phyloP scores from a whole-genome alignment of 768 basidiomycete species.

The Auricularia heimuer region DNA sequence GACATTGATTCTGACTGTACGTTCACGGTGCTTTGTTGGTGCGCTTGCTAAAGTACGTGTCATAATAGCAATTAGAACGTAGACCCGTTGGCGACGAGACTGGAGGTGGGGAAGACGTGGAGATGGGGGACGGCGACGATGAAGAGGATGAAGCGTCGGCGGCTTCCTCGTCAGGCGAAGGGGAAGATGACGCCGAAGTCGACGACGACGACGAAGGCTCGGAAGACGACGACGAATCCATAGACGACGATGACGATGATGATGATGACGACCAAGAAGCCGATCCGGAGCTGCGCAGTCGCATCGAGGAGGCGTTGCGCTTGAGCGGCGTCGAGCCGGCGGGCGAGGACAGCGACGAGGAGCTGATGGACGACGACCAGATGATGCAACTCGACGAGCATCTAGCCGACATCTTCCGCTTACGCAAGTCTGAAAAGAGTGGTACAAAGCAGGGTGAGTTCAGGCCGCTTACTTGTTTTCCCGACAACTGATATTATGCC shows the following conservation, averaged over 20 bases:
- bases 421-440: constrained; percentile 51
- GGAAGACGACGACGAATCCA: constrained; percentile 38
- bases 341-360: constrained; percentile 33
- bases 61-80: constrained; percentile 69
- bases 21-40: constrained; percentile 19
- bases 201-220: constrained; percentile 38
- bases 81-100: constrained; percentile 34
- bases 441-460: constrained; percentile 46
- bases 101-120: constrained; percentile 28
- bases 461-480: not conserved
- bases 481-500: not conserved
- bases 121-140: constrained; percentile 21
- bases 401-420: constrained; percentile 76
- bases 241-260: constrained; percentile 46
- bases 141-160: constrained; percentile 28
- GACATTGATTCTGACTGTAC: constrained; percentile 71
- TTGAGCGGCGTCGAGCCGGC: not conserved
- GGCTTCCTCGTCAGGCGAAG: constrained; percentile 19
- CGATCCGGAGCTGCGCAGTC: constrained; percentile 13
- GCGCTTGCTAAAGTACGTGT: constrained; percentile 4
- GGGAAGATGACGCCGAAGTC: constrained; percentile 33
- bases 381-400: constrained; percentile 96
- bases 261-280: constrained; percentile 46
- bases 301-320: not conserved
- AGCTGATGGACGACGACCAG: constrained; percentile 90